Base-by-base conservation (phyloP, 2,329 filamentous ascomycete species). In the Fusarium protoensiforme region DNA sequence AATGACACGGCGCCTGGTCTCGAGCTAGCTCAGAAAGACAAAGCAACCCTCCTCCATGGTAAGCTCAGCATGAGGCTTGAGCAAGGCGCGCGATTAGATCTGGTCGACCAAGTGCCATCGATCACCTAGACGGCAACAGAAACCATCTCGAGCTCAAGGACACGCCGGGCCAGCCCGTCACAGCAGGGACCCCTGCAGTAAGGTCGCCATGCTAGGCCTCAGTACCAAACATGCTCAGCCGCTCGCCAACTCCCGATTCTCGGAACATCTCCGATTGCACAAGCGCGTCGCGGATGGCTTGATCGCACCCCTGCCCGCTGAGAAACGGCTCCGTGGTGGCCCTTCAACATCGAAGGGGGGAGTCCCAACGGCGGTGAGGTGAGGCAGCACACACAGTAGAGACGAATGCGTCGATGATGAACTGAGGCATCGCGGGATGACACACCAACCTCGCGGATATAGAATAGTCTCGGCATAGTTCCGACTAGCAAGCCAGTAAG, bases 341-440 rank as follows among this genome's bases (percentile, higher is more conserved):
- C 78, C 80, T 81, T 75, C 79, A 78, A n/a, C 57, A 31, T 31
- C 20, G 20, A 43, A 14, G 20, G n/a, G 11, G 20, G 39, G 39
- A 75, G 75, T 80, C 36, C 76, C 80, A 20, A 75, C 65, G 14
- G 75, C 74, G 39, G 57, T 69, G 53, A 82, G 75, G 61, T 78
- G 72, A 54, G 77, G 74, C 39, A 82, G 54, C 10, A 46, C 24
- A 46, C 24, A 46, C 41, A 27, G 73, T 76, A 11, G 77, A 80
- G 67, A 80, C 75, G 71, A 81, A 80, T 54, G 78, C 79, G 29
- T 74, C 73, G 33, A 78, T 63, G 46, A 82, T 78, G 75, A 80
- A 80, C 35, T 75, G 63, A 61, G 41, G 73, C 72, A 68, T 81
- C 80, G 36, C 75, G 64, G n/a, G 65, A 69, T 41, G 65, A 63